These are phyloP conservation scores for Pouteria campechiana DNA, from an alignment of 179 eudicot genomes.

Conservation along the genomic window DNA sequence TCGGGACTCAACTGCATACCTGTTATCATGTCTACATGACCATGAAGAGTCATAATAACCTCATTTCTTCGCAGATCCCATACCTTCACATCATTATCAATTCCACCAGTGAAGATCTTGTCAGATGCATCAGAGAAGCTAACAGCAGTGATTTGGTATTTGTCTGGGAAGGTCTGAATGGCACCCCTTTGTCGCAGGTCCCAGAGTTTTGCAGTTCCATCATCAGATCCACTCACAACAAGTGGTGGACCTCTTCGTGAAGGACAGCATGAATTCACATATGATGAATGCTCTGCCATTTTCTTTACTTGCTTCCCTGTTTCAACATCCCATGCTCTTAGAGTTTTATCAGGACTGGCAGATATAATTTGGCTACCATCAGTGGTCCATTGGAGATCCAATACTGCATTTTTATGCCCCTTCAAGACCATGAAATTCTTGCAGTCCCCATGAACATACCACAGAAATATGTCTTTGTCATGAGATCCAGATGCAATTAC, in stretches of 20 bases:
- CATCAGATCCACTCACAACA: slow-evolving; percentile 92
- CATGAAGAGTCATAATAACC: slow-evolving; percentile 85
- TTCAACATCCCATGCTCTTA: slow-evolving; percentile 96
- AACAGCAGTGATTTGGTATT: slow-evolving; percentile 90
- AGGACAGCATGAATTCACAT: slow-evolving; percentile 88
- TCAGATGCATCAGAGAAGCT: slow-evolving; percentile 93
- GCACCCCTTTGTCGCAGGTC: slow-evolving; percentile 97
- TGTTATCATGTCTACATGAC: slow-evolving; percentile 89
- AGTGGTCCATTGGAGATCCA: slow-evolving; percentile 92
- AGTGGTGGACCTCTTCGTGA: slow-evolving; percentile 96
- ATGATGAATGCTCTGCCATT: slow-evolving; percentile 83
- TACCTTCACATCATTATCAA: slow-evolving; percentile 79
- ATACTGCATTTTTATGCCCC: slow-evolving; percentile 93
- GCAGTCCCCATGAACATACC: slow-evolving; percentile 93
- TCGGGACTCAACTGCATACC: slow-evolving; percentile 94
- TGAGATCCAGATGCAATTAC: slow-evolving; percentile 91
- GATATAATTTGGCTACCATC: slow-evolving; percentile 83
- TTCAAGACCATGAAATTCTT: slow-evolving; percentile 89
- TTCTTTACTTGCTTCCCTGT: slow-evolving; percentile 89
- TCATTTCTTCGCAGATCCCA: slow-evolving; percentile 95
- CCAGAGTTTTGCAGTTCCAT: slow-evolving; percentile 97
- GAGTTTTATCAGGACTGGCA: slow-evolving; percentile 86
- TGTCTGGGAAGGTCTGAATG: slow-evolving; percentile 91
- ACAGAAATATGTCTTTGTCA: slow-evolving; percentile 86
- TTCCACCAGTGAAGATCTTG: slow-evolving; percentile 84